Evolutionary conservation across 2,329 filamentous ascomycete genomes (phyloP).

Genomic region (Bipolaris oryzae): DNA sequence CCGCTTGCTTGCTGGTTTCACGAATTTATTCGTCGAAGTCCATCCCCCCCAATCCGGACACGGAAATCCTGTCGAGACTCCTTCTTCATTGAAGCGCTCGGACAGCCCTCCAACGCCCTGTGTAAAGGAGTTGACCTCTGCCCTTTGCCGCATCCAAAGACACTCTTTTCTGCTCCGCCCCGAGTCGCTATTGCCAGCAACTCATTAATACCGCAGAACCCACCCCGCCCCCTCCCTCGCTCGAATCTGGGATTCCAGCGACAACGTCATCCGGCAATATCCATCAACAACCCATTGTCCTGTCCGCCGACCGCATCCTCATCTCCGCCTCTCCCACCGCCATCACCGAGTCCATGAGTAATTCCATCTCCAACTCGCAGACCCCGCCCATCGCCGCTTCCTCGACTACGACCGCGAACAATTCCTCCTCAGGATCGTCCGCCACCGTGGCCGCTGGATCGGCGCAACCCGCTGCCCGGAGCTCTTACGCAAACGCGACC

Average conservation of each 20-base stretch:
- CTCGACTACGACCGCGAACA: constrained; percentile 55
- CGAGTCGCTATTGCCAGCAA: constrained; percentile 34
- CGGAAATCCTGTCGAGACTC: constrained; percentile 40
- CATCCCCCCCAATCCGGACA: constrained; percentile 17
- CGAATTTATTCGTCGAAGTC: constrained; percentile 48
- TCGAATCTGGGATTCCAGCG: constrained; percentile 42
- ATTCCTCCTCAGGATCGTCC: constrained; percentile 57
- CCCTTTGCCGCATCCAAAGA: constrained; percentile 27
- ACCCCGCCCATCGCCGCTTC: constrained; percentile 57
- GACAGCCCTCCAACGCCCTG: constrained; percentile 44
- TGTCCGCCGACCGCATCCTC: constrained; percentile 14
- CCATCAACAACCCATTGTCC: constrained; percentile 20
- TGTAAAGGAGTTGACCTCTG: constrained; percentile 33
- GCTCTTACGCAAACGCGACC: constrained; percentile 67
- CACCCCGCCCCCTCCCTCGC: constrained; percentile 18
- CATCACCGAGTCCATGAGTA: constrained; percentile 58
- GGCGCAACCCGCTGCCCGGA: constrained; percentile 61
- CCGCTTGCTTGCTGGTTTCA: constrained; percentile 47
- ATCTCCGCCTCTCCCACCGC: constrained; percentile 16
- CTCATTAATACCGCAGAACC: constrained; percentile 33
- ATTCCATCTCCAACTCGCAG: constrained; percentile 61
- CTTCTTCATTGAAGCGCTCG: constrained; percentile 39
- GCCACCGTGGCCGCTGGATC: constrained; percentile 58
- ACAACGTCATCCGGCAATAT: constrained; percentile 21
- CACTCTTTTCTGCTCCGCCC: constrained; percentile 32